Evolutionary conservation across 257 asterid genomes (phyloP).

Genomic region (Coffea canephora): DNA sequence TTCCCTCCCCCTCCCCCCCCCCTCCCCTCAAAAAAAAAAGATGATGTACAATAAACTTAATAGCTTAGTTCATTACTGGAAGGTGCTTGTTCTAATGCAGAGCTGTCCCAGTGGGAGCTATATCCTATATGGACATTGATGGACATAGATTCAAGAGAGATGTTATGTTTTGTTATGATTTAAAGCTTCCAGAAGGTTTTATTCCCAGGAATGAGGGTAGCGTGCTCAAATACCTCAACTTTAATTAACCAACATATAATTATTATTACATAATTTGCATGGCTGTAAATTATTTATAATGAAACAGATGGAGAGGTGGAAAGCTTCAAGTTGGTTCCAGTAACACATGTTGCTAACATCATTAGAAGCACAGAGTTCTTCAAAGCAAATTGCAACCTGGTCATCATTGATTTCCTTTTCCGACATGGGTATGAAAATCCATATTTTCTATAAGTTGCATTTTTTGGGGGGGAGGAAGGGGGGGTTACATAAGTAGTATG

Average conservation of each 20-base stretch:
- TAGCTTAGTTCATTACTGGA: too few species aligned
- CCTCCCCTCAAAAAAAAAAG: too few species aligned
- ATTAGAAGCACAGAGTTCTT: conserved; percentile 45
- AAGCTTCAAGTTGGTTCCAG: conserved; percentile 69
- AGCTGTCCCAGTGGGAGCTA: conserved; percentile 82
- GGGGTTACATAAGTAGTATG: not conserved
- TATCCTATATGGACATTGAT: conserved; percentile 72
- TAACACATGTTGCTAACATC: conserved; percentile 63
- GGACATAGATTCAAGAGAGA: conserved; percentile 83
- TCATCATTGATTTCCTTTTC: conserved; percentile 80
- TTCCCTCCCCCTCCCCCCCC: too few species aligned
- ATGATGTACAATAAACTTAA: too few species aligned
- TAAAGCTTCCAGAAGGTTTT: conserved; percentile 76
- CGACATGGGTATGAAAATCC: conserved; percentile 76
- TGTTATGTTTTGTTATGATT: conserved; percentile 90
- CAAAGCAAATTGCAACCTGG: conserved; percentile 86
- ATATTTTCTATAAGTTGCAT: too few species aligned
- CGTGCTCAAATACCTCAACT: conserved; percentile 2
- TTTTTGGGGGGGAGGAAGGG: too few species aligned
- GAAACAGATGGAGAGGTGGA: conserved; percentile 91
- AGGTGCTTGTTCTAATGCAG: conserved; percentile 40
- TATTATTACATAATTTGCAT: not conserved
- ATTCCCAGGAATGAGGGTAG: conserved; percentile 74
- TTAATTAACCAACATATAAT: not conserved
- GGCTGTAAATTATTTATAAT: conserved; percentile 11